Conservation (phyloP, 495 filamentous ascomycete species). For the Tirmania nivea region DNA sequence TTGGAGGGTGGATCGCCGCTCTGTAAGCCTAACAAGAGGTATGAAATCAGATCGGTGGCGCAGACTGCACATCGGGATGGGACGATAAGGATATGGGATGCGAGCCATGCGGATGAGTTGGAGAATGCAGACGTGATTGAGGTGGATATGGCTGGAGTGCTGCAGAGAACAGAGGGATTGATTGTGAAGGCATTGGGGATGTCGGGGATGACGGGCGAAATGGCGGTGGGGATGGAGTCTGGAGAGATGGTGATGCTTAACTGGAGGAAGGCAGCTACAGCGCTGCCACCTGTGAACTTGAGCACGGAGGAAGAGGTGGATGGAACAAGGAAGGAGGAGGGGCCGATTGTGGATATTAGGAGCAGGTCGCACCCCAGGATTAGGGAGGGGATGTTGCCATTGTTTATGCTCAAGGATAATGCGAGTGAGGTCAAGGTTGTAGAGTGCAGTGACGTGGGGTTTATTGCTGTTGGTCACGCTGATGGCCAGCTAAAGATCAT, state of each 20-base stretch:
- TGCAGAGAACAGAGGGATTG: conserved; percentile 25
- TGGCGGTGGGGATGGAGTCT: conserved; percentile 55
- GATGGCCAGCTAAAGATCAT: conserved; percentile 56
- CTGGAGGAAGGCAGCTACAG: conserved; percentile 49
- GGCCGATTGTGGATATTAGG: conserved; percentile 41
- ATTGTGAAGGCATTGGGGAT: conserved; percentile 55
- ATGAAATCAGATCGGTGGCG: conserved; percentile 59
- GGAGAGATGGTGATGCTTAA: conserved; percentile 75
- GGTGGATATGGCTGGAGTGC: conserved; percentile 64
- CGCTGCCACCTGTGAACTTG: conserved; percentile 6
- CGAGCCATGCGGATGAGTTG: conserved; percentile 73
- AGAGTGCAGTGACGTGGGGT: conserved; percentile 73
- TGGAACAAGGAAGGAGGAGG: background rate
- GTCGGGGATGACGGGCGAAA: conserved; percentile 54
- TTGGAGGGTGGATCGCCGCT: conserved; percentile 54
- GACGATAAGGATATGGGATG: conserved; percentile 71
- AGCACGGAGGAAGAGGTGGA: background rate
- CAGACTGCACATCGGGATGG: conserved; percentile 74
- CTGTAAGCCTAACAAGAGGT: conserved; percentile 42
- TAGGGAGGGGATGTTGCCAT: conserved; percentile 61
- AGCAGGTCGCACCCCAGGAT: conserved; percentile 56
- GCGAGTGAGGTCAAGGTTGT: conserved; percentile 57
- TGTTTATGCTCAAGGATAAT: conserved; percentile 59
- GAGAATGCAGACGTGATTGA: conserved; percentile 68
- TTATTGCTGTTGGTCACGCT: conserved; percentile 69